Evolutionary conservation across 805 yeast species (phyloP), one percentile per base, ranked within the genome.

Genomic region (Suhomyces faveliae): DNA sequence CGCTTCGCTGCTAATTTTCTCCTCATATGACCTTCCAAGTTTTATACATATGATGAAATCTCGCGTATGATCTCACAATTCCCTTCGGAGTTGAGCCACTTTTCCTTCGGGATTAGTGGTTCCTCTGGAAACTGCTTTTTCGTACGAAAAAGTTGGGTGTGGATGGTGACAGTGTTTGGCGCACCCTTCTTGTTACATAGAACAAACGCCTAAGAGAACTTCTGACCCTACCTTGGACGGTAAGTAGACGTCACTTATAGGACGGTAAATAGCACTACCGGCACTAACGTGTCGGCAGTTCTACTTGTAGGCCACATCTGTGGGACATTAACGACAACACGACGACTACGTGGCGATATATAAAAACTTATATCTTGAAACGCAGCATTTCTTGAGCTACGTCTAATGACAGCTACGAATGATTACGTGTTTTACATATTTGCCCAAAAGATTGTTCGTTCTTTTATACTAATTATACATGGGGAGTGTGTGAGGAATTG

Each of bases 11-110:
- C 12, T 15, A 17, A 8, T 20, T 63, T 35, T 47, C 51, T 56
- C 60, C 55, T 65, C 67, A 63, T 74, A 78, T 78, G 81, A 77
- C 84, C 82, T 79, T 81, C 84, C 80, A 79, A 79, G 82, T 79
- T 79, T 78, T 76, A 77, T 75, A 73, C 65, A 69, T 56, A 77
- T 79, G 84, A 79, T 79, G 84, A 79, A 74, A 69, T 67, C 80
- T 77, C 75, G 77, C 83, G 83, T 80, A 57, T 62, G 46, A 42
- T 59, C 74, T 60, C 53, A 71, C 76, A 61, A 60, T 64, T 66
- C 76, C 77, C 77, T 64, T 53, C 46, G 59, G 60, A 51, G 76
- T 72, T 68, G 77, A 70, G 74, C 69, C 54, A 53, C 59, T 51
- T 55, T 45, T 38, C 42, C 21, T 15, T 56, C 52, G 22, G 40